phyloP scores from a whole-genome alignment of 257 asterid species.

The Ilex asprella region DNA sequence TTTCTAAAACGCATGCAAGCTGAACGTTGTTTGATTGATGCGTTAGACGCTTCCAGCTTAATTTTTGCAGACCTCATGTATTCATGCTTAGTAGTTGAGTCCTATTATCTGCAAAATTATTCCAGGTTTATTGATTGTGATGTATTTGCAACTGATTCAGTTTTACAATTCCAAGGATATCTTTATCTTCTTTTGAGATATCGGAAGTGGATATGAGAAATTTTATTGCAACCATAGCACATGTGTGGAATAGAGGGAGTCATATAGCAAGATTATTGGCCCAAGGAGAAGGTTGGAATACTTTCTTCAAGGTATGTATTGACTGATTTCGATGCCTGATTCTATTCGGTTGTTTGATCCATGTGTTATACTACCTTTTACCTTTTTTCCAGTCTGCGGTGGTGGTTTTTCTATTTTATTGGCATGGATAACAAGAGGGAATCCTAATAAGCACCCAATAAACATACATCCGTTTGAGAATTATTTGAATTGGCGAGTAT shows the following conservation, averaged over 20 bases:
- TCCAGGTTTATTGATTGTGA: slow-evolving; percentile 8
- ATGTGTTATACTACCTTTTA: no score
- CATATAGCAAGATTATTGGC: slow-evolving; percentile 52
- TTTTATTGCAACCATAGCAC: slow-evolving; percentile 41
- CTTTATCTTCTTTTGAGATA: slow-evolving; percentile 70
- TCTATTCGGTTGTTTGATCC: slow-evolving; percentile 1
- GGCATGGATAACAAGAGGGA: no score
- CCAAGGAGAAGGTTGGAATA: slow-evolving; percentile 74
- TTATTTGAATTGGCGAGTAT: no score
- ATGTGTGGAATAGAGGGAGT: slow-evolving; percentile 49
- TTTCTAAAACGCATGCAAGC: no score
- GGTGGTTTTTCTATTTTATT: no score
- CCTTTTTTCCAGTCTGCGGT: no score
- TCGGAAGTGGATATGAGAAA: slow-evolving; percentile 63
- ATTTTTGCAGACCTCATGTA: no score
- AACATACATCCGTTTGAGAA: no score
- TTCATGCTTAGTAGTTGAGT: no score
- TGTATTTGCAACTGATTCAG: slow-evolving; percentile 44
- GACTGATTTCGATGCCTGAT: slow-evolving; percentile 6
- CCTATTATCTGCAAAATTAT: not conserved
- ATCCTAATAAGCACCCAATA: no score
- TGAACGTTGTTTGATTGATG: no score
- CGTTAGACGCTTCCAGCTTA: no score
- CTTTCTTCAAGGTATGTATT: slow-evolving; percentile 58
- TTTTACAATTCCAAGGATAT: slow-evolving; percentile 45